Evolutionary conservation across 768 basidiomycete species (phyloP).

Genomic region (Trametes elegans): DNA sequence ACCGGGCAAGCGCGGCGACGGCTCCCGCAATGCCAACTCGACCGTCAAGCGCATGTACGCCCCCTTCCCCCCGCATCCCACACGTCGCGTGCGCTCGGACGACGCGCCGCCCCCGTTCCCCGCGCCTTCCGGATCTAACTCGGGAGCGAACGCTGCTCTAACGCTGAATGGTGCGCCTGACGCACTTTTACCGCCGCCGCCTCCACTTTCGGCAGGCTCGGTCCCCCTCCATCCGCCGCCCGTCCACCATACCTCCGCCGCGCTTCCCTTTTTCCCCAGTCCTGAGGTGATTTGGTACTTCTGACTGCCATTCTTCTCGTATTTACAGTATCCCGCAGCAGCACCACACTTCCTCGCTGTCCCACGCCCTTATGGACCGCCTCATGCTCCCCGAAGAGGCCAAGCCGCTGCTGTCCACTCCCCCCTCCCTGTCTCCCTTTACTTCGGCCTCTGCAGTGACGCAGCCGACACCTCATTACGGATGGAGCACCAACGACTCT

Average conservation of each 20-base stretch:
- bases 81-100: slow-evolving; percentile 13
- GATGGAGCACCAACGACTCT: slow-evolving; percentile 7
- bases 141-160: background rate
- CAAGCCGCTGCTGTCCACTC: slow-evolving; percentile 10
- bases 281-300: slow-evolving; percentile 21
- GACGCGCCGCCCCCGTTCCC: slow-evolving; percentile 13
- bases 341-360: slow-evolving; percentile 8
- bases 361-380: slow-evolving; percentile 13
- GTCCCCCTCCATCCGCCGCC: slow-evolving; percentile 10
- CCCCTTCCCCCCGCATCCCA: slow-evolving; percentile 34
- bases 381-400: slow-evolving; percentile 9
- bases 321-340: slow-evolving; percentile 17
- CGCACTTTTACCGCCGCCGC: slow-evolving; percentile 3
- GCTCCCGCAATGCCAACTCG: slow-evolving; percentile 19
- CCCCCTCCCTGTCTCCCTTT: background rate
- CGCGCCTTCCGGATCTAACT: slow-evolving; percentile 4
- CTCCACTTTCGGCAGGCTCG: slow-evolving; percentile 7
- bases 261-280: slow-evolving; percentile 4
- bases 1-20: slow-evolving; percentile 17
- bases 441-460: background rate
- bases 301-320: slow-evolving; percentile 10
- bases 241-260: slow-evolving; percentile 5
- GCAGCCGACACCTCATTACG: slow-evolving; percentile 11
- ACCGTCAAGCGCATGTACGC: slow-evolving; percentile 40
- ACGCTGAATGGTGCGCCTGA: slow-evolving; percentile 3